Conservation (phyloP, 371 early-diverging fungal species). For the Massospora cicadina region DNA sequence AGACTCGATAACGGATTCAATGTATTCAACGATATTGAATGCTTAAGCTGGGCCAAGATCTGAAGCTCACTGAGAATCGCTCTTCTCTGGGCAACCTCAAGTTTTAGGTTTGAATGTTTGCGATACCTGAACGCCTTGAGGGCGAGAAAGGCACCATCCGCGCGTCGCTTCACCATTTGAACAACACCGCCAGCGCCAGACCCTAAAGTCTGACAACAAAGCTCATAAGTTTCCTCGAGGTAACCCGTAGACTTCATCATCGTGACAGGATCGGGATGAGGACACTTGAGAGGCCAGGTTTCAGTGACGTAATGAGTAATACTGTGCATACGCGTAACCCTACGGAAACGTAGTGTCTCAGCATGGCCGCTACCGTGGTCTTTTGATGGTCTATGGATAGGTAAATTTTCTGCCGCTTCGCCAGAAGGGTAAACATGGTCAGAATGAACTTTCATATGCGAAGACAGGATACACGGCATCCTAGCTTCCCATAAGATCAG, state of each 20-base stretch:
- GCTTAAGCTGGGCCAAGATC: conserved; percentile 2
- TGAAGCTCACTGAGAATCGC: conserved; percentile 8
- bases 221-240: conserved; percentile 2
- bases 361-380: neutral
- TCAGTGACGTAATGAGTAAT: neutral
- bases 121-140: conserved; percentile 1
- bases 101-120: neutral
- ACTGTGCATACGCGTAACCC: neutral
- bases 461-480: neutral
- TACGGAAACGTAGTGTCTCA: conserved; percentile 2
- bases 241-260: conserved; percentile 6
- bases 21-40: conserved; percentile 54
- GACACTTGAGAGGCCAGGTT: conserved; percentile 9
- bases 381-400: neutral
- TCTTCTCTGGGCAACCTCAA: conserved; percentile 1
- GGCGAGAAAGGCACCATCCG: neutral
- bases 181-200: conserved; percentile 2
- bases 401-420: neutral
- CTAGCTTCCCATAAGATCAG: neutral
- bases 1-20: conserved; percentile 56
- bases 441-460: neutral
- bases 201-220: neutral
- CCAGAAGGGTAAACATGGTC: neutral
- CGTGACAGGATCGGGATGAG: neutral
- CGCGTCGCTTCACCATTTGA: neutral